A percentile compares a stretch with the other conserved stretches of the same genome.
phyloP scores from a whole-genome alignment of 2,329 filamentous ascomycete species.

The Thielaviopsis populi region DNA sequence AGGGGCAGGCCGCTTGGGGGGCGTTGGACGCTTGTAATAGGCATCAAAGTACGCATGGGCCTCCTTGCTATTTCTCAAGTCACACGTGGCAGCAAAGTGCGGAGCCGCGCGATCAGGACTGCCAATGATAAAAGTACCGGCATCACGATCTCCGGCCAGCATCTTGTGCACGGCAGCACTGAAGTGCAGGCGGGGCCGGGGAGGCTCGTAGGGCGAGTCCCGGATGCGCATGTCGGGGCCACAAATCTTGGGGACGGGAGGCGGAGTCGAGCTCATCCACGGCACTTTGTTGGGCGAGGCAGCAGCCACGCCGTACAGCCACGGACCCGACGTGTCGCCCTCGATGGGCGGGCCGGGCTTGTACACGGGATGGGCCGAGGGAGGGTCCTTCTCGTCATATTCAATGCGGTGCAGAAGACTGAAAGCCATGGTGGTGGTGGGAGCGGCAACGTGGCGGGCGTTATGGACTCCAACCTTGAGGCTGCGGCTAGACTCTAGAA shows the following conservation, averaged over 20 bases:
- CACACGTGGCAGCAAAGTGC: constrained; percentile 10
- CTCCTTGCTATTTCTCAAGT: constrained; percentile 13
- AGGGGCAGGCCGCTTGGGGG: neutral
- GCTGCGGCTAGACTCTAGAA: neutral
- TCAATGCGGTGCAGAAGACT: constrained; percentile 1
- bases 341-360: neutral
- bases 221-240: neutral
- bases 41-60: constrained; percentile 11
- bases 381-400: neutral
- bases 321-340: neutral
- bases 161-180: constrained; percentile 10
- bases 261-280: constrained; percentile 1
- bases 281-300: neutral
- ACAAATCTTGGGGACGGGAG: neutral
- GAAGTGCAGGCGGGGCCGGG: constrained; percentile 10
- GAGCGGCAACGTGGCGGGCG: neutral
- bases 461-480: constrained; percentile 4
- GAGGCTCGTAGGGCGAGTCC: neutral
- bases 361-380: constrained; percentile 3
- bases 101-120: constrained; percentile 7
- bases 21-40: constrained; percentile 7
- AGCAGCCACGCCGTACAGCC: constrained; percentile 7
- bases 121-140: constrained; percentile 13
- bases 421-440: constrained; percentile 6
- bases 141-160: constrained; percentile 14